Evolutionary conservation across 169 alveolate species (phyloP).

Genomic region (Plasmodium berghei): DNA sequence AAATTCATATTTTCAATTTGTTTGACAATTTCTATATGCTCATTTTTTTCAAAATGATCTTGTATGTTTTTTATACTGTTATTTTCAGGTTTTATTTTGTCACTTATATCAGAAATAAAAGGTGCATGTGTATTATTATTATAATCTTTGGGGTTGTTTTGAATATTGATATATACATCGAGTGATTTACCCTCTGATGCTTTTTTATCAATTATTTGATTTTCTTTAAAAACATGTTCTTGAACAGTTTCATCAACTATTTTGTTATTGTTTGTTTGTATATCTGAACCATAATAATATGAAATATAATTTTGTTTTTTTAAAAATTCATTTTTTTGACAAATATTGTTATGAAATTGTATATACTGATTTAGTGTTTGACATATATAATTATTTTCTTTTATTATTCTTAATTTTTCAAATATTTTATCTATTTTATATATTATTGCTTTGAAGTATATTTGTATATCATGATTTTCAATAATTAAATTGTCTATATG

Average conservation of each 20-base stretch:
- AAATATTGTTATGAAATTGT: slow-evolving; percentile 26
- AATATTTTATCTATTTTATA: slow-evolving; percentile 46
- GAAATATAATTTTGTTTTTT: background rate
- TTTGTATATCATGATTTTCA: slow-evolving; percentile 35
- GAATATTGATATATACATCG: too few species aligned
- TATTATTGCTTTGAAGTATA: slow-evolving; percentile 47
- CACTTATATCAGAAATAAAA: too few species aligned
- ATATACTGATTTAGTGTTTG: slow-evolving; percentile 35
- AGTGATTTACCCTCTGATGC: too few species aligned
- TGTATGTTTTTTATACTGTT: background rate
- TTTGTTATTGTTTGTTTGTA: too few species aligned
- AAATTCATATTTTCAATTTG: slow-evolving; percentile 24
- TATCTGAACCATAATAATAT: too few species aligned
- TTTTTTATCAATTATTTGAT: too few species aligned
- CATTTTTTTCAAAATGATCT: background rate
- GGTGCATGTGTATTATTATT: too few species aligned
- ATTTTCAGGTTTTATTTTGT: background rate
- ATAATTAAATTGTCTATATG: slow-evolving; percentile 31
- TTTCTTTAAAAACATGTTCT: too few species aligned
- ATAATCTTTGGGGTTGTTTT: too few species aligned
- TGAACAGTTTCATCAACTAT: too few species aligned
- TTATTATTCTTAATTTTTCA: slow-evolving; percentile 39
- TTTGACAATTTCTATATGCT: slow-evolving; percentile 1
- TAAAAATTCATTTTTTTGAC: background rate
- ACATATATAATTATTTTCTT: slow-evolving; percentile 14